These are phyloP conservation scores for Plasmodium coatneyi DNA, from an alignment of 169 alveolate genomes.

Conservation along the genomic window DNA sequence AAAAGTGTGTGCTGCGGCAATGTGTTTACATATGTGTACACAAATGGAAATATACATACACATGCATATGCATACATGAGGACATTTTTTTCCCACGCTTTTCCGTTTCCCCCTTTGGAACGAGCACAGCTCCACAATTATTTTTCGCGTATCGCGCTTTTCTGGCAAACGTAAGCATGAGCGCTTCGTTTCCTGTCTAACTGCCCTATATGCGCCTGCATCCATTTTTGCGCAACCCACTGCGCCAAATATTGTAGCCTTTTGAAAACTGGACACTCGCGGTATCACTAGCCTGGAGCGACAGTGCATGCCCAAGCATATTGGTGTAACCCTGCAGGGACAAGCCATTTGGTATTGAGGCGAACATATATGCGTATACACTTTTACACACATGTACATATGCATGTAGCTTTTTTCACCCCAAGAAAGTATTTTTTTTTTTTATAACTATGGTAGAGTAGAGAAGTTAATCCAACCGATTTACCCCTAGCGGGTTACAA, in stretches of 20 bases:
- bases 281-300: neutral
- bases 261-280: neutral
- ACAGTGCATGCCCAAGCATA: neutral
- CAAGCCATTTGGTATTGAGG: neutral
- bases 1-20: neutral
- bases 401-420: neutral
- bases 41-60: neutral
- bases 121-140: neutral
- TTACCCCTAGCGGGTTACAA: neutral
- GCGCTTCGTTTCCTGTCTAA: constrained; percentile 11
- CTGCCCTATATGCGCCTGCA: neutral
- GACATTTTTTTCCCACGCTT: neutral
- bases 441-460: neutral
- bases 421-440: neutral
- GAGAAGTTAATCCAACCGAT: neutral
- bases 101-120: neutral
- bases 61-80: neutral
- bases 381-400: neutral
- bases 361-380: neutral
- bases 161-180: neutral
- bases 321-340: neutral
- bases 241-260: neutral
- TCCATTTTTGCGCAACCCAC: neutral
- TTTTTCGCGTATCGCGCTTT: neutral
- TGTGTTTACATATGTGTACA: neutral